These are phyloP conservation scores for Colletotrichum sp. DNA, from an alignment of 2,329 filamentous ascomycete genomes.

Conservation along the genomic window DNA sequence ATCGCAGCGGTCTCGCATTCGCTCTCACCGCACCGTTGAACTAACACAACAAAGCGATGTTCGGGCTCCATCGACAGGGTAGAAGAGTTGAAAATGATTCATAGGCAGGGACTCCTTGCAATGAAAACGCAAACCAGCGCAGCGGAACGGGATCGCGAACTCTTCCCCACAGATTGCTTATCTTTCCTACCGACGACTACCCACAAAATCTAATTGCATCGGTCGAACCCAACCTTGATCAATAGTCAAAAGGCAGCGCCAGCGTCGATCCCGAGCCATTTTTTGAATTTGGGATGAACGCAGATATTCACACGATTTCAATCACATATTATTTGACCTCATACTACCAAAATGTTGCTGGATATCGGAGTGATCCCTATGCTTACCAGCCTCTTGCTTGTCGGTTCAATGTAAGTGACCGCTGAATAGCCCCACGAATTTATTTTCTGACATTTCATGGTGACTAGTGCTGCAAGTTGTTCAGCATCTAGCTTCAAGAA, in stretches of 20 bases:
- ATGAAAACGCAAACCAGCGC: background rate
- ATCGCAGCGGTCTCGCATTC: background rate
- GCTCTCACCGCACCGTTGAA: background rate
- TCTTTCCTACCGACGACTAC: background rate
- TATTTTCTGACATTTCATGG: background rate
- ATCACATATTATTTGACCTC: too few relatives aligned
- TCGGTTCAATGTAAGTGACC: background rate
- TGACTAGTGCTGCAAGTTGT: background rate
- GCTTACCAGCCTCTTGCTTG: background rate
- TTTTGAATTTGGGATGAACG: background rate
- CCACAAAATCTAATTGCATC: background rate
- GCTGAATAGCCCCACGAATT: background rate
- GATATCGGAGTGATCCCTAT: background rate
- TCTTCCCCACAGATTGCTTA: background rate
- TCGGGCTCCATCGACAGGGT: background rate
- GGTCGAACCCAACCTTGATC: background rate
- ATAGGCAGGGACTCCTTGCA: background rate
- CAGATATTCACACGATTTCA: too few relatives aligned
- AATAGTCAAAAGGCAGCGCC: background rate
- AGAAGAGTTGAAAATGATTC: background rate
- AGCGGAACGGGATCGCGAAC: background rate
- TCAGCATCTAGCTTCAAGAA: background rate
- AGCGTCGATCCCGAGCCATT: background rate
- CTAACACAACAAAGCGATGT: too few relatives aligned
- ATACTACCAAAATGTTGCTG: too few relatives aligned